Percentiles rank a stretch among this genome's conserved stretches.
These are phyloP conservation scores for Fraxinus platypoda DNA, from an alignment of 305 asterid species.

Conservation along the genomic window DNA sequence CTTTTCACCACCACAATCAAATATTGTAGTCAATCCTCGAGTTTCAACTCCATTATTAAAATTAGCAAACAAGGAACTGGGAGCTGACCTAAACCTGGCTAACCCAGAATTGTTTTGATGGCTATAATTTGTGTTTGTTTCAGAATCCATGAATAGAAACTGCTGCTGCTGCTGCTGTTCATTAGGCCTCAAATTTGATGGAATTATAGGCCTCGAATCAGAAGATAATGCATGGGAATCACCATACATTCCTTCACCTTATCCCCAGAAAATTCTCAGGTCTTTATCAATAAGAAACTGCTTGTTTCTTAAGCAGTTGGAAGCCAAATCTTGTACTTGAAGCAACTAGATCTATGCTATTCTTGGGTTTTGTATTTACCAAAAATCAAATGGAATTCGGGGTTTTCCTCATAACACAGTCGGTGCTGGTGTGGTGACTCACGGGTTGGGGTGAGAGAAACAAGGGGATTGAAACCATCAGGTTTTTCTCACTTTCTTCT, in stretches of 20 bases:
- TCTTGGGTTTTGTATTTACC: constrained; percentile 13
- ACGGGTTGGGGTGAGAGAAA: background rate
- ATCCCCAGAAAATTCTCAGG: constrained; percentile 29
- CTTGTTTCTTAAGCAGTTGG: constrained; percentile 51
- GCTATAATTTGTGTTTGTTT: constrained; percentile 6
- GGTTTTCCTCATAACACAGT: constrained; percentile 10
- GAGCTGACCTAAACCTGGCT: constrained; percentile 61
- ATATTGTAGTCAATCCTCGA: constrained; percentile 39
- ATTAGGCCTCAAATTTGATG: constrained; percentile 22
- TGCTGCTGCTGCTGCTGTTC: background rate
- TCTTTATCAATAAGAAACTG: constrained; percentile 32
- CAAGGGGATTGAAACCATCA: constrained; percentile 1
- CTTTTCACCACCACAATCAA: constrained; percentile 28
- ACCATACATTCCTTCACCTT: constrained; percentile 51
- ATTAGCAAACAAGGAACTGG: constrained; percentile 48
- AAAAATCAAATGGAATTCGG: constrained; percentile 1
- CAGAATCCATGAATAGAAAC: constrained; percentile 46
- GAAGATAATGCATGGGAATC: constrained; percentile 59
- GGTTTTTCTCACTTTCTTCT: constrained; percentile 32
- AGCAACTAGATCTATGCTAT: constrained; percentile 37
- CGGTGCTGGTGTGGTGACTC: constrained; percentile 3
- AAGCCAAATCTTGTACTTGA: constrained; percentile 40
- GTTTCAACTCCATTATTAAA: constrained; percentile 34
- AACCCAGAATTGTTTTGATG: constrained; percentile 50
- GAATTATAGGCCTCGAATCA: constrained; percentile 40